Conservation (phyloP, 108 stramenopile species). For the Craspedostauros australis region DNA sequence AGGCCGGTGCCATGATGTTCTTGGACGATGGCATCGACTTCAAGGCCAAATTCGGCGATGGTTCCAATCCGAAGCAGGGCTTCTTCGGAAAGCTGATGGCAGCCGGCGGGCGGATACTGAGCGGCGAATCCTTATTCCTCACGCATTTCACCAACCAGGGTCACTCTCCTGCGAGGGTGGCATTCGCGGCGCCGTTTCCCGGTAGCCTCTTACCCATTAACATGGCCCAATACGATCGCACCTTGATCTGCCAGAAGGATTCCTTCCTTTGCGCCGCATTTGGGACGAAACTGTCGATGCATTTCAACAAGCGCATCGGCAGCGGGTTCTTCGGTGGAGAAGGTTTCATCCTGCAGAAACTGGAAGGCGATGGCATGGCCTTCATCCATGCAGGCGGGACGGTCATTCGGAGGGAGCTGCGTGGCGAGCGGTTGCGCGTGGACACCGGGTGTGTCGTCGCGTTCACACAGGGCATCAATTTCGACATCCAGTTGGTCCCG, state of each 20-base stretch:
- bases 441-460: constrained; percentile 73
- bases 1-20: constrained; percentile 74
- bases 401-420: constrained; percentile 52
- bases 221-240: constrained; percentile 41
- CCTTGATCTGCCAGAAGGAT: constrained; percentile 70
- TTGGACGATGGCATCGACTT: constrained; percentile 72
- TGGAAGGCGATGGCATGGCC: constrained; percentile 60
- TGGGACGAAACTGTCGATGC: constrained; percentile 56
- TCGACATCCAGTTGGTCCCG: constrained; percentile 57
- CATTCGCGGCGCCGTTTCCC: constrained; percentile 66
- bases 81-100: constrained; percentile 30
- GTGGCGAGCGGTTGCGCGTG: constrained; percentile 59
- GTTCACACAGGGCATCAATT: constrained; percentile 57
- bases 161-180: constrained; percentile 43
- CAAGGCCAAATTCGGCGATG: constrained; percentile 71
- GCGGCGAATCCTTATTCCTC: constrained; percentile 67
- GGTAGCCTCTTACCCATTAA: constrained; percentile 57
- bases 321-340: constrained; percentile 85
- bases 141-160: constrained; percentile 67
- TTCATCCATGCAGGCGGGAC: constrained; percentile 78
- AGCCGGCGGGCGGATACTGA: constrained; percentile 58
- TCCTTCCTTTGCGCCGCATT: constrained; percentile 69
- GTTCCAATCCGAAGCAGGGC: constrained; percentile 22
- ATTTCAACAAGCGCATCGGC: constrained; percentile 56
- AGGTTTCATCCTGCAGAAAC: constrained; percentile 74